Evolutionary conservation across 208 protist species (phyloP).

Genomic region (Leishmania mexicana): DNA sequence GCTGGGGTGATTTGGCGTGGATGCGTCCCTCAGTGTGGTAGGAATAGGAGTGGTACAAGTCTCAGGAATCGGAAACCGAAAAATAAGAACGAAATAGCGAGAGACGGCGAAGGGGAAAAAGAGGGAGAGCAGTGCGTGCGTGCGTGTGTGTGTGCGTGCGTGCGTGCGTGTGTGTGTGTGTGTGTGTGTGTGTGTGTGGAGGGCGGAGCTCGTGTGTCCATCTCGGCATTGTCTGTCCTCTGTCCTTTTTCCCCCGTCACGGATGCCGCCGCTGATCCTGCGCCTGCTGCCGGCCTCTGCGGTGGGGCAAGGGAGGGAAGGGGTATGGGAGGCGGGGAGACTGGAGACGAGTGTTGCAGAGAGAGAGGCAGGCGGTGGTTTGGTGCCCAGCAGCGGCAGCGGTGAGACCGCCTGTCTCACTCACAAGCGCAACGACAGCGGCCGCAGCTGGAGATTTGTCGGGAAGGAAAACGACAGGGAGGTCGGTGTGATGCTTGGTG

Average conservation of each 20-base stretch:
- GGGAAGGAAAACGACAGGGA: not conserved
- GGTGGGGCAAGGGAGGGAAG: too few species aligned
- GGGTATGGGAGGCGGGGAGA: not conserved
- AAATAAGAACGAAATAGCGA: not conserved
- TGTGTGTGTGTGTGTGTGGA: not conserved
- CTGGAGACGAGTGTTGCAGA: not conserved
- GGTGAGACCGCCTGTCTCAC: not conserved
- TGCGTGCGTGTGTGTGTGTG: not conserved
- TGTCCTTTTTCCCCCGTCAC: not conserved
- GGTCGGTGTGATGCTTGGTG: not conserved
- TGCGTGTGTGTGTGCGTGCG: too few species aligned
- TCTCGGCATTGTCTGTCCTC: too few species aligned
- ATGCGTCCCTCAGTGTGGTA: not conserved
- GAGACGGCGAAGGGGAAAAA: not conserved
- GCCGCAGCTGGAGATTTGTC: not conserved
- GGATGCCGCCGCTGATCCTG: not conserved
- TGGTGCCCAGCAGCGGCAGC: not conserved
- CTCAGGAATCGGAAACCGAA: not conserved
- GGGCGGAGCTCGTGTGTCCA: not conserved
- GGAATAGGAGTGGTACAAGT: not conserved
- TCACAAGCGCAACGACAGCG: constrained; percentile 6
- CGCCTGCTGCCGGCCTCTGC: not conserved
- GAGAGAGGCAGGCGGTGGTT: not conserved
- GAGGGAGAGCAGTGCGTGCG: not conserved
- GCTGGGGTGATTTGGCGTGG: too few species aligned